Evolutionary conservation across 345 rosid genomes (phyloP).

Genomic region (Psidium guajava): DNA sequence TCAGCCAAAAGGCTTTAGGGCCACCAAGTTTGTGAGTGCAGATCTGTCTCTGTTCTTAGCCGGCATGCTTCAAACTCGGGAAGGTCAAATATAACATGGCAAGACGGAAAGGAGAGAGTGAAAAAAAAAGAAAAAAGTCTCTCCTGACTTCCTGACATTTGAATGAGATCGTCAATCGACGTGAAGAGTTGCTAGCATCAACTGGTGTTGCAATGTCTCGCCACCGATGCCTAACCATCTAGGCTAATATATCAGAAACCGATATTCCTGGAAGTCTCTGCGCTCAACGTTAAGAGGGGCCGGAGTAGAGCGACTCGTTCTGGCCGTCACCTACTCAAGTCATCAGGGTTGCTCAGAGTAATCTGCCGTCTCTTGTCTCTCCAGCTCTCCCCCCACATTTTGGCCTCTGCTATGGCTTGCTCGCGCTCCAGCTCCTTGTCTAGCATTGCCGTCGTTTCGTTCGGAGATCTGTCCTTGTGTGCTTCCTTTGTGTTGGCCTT

Average conservation of each 20-base stretch:
- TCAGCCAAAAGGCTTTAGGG: not conserved
- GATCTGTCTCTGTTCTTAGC: not conserved
- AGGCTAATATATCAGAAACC: not conserved
- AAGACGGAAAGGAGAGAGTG: not conserved
- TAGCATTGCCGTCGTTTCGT: constrained; percentile 13
- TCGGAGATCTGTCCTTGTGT: constrained; percentile 14
- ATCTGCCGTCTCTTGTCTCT: constrained; percentile 26
- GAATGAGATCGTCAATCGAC: not conserved
- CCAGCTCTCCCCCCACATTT: constrained; percentile 47
- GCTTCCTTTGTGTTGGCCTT: constrained; percentile 2
- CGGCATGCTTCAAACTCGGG: not conserved
- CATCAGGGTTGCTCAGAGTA: not conserved
- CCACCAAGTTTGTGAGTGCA: not conserved
- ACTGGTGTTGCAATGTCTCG: not conserved
- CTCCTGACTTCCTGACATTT: not conserved
- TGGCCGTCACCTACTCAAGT: constrained; percentile 9
- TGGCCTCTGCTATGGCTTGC: constrained; percentile 57
- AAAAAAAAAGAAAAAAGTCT: not conserved
- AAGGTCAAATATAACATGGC: not conserved
- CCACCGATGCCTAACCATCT: not conserved
- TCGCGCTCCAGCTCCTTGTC: constrained; percentile 24
- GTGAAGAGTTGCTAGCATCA: not conserved
- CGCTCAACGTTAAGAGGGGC: not conserved
- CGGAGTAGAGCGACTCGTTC: not conserved
- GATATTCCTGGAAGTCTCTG: not conserved